These are phyloP conservation scores for Ascochyta pisi DNA, from an alignment of 2,329 filamentous ascomycete species.

Conservation along the genomic window DNA sequence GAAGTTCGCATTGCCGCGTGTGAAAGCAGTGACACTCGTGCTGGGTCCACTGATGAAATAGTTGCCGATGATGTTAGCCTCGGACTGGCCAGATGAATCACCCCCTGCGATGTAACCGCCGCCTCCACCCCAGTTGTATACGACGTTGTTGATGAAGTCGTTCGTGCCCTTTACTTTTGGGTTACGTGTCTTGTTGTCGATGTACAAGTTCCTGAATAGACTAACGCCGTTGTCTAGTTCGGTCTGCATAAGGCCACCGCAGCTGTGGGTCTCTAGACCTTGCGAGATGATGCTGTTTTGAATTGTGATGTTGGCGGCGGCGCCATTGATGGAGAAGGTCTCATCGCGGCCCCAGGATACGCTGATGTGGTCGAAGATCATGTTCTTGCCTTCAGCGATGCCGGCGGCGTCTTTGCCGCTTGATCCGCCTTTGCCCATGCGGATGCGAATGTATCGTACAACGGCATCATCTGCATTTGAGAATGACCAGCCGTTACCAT, in stretches of 20 bases:
- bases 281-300: constrained; percentile 63
- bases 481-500: constrained; percentile 62
- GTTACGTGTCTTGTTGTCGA: constrained; percentile 65
- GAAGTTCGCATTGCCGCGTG: constrained; percentile 62
- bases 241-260: constrained; percentile 60
- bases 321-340: constrained; percentile 61
- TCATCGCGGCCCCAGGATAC: constrained; percentile 64
- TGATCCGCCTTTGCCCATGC: constrained; percentile 60
- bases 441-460: constrained; percentile 62
- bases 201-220: constrained; percentile 63
- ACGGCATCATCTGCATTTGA: constrained; percentile 62
- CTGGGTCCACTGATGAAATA: constrained; percentile 64
- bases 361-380: constrained; percentile 65
- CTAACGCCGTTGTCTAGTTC: constrained; percentile 55
- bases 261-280: constrained; percentile 61
- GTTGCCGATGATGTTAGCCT: constrained; percentile 63
- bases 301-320: constrained; percentile 58
- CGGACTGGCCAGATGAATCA: constrained; percentile 56
- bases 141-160: constrained; percentile 59
- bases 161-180: constrained; percentile 65
- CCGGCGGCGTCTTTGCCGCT: constrained; percentile 62
- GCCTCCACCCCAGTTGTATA: constrained; percentile 64
- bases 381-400: constrained; percentile 60
- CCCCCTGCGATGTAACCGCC: constrained; percentile 64
- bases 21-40: constrained; percentile 60